A percentile compares a stretch with the other conserved stretches of the same genome.
phyloP scores from a whole-genome alignment of 169 alveolate species.

The Plasmodium coatneyi region DNA sequence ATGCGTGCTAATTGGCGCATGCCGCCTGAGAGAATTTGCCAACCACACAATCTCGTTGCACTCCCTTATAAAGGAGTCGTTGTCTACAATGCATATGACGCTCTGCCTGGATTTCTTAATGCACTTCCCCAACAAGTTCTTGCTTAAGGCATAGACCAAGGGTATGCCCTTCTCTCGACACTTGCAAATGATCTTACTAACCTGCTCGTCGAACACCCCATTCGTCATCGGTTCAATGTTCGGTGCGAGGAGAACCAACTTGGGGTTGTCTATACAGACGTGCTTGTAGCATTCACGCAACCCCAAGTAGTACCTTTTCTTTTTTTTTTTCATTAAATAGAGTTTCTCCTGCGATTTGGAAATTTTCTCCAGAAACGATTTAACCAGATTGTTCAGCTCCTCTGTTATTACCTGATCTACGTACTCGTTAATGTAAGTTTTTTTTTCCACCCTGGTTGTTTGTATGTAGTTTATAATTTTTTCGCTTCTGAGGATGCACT shows the following conservation, averaged over 20 bases:
- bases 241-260: constrained; percentile 57
- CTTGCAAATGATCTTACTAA: constrained; percentile 27
- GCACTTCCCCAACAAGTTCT: constrained; percentile 56
- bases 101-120: constrained; percentile 50
- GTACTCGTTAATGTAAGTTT: constrained; percentile 52
- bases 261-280: constrained; percentile 49
- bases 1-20: not conserved
- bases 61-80: constrained; percentile 61
- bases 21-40: constrained; percentile 28
- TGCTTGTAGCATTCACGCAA: constrained; percentile 48
- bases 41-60: constrained; percentile 33
- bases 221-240: constrained; percentile 62
- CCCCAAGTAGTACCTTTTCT: constrained; percentile 38
- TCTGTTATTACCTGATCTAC: constrained; percentile 61
- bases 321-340: constrained; percentile 28
- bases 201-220: constrained; percentile 33
- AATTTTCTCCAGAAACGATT: constrained; percentile 40
- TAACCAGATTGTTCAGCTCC: constrained; percentile 49
- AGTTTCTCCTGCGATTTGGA: constrained; percentile 61
- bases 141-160: constrained; percentile 60
- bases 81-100: constrained; percentile 46
- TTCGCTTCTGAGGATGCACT: constrained; percentile 44
- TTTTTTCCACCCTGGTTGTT: constrained; percentile 32
- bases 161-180: constrained; percentile 64
- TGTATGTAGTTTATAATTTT: constrained; percentile 48